Base-by-base conservation (phyloP, 805 yeast species). In the Cyberlindnera xylosilytica region DNA sequence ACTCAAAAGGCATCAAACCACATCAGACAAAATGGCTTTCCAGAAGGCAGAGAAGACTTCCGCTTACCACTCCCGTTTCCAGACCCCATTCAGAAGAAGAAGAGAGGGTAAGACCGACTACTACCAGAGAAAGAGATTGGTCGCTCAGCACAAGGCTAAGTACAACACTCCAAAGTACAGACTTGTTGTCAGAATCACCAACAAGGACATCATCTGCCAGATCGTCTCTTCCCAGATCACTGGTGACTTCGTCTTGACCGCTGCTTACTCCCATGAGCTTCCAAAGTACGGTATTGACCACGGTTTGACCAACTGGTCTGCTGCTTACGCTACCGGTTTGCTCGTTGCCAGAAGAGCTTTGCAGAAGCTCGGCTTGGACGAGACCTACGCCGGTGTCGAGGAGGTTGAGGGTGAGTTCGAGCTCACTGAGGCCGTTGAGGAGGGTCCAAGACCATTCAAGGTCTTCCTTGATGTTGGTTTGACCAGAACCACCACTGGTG, bases 1-100 rank as follows among this genome's bases (percentile, higher is more conserved):
- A 8, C 24, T 22, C 7, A 22, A 8, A 22, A 7, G 10, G 9
- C 31, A 16, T 16, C 22, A 19, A 12, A n/a, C n/a, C 29, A 16
- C 11, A 37, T 20, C 20, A 36, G 36, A 17, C 44, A 79, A 65
- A 73, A 87, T 87, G 96, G 78, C 79, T 64, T 87, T 87, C 88
- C 73, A 72, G 65, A 79, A 77, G 67, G 64, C 69, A 60, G 37
- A 34, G 34, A 88, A 89, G 83, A 74, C 79, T 69, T 82, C 95
- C 67, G 91, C 97, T 61, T 93, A 93, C 91, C 87, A 81, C 81
- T 89, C 97, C 69, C 90, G 99, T 74, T 93, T 82, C 96, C 99
- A 93, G 81, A 93, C 99, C 73, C 97, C 98, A 60, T 93, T 90
- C 96, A 89, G 99, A 77, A 90, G 99, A 83, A 87, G 99, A 86